Percentiles rank a stretch among this genome's conserved stretches.
Evolutionary conservation across 106 monocot genomes (phyloP).

Genomic region (Acanthochlamys bracteata): DNA sequence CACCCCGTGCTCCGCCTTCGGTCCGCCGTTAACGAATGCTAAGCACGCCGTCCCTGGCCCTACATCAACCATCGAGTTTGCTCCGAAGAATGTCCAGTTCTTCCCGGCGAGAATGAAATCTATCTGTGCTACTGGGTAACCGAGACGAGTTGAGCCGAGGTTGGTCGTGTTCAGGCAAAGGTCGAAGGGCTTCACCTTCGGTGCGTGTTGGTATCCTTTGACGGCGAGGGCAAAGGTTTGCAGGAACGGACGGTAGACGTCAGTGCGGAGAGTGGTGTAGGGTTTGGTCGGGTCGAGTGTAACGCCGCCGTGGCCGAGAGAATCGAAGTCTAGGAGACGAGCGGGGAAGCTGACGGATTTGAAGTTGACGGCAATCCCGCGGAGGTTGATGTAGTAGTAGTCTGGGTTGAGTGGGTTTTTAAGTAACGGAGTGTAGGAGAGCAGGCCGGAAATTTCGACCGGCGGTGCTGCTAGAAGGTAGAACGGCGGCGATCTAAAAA

Average conservation of each 20-base stretch:
- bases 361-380: constrained; percentile 13
- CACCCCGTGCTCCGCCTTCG: constrained; percentile 13
- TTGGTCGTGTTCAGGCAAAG: constrained; percentile 15
- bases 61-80: constrained; percentile 25
- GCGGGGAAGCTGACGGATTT: constrained; percentile 1
- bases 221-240: constrained; percentile 12
- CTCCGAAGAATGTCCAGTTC: constrained; percentile 32
- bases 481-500: constrained; percentile 9
- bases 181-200: constrained; percentile 19
- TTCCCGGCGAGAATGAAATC: constrained; percentile 22
- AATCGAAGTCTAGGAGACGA: constrained; percentile 14
- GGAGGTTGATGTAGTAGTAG: constrained; percentile 15
- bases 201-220: constrained; percentile 4
- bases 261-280: constrained; percentile 20
- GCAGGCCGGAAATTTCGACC: constrained; percentile 4
- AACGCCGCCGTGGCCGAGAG: constrained; percentile 20
- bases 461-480: constrained; percentile 17
- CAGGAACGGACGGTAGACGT: constrained; percentile 26
- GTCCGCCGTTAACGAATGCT: constrained; percentile 35
- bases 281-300: constrained; percentile 14
- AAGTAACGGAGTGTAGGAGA: constrained; percentile 19
- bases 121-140: constrained; percentile 23
- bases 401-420: constrained; percentile 1
- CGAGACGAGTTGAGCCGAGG: constrained; percentile 13
- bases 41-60: constrained; percentile 18